Evolutionary conservation across 2,329 filamentous ascomycete genomes (phyloP).

Genomic region (Penicillium janthinellum): DNA sequence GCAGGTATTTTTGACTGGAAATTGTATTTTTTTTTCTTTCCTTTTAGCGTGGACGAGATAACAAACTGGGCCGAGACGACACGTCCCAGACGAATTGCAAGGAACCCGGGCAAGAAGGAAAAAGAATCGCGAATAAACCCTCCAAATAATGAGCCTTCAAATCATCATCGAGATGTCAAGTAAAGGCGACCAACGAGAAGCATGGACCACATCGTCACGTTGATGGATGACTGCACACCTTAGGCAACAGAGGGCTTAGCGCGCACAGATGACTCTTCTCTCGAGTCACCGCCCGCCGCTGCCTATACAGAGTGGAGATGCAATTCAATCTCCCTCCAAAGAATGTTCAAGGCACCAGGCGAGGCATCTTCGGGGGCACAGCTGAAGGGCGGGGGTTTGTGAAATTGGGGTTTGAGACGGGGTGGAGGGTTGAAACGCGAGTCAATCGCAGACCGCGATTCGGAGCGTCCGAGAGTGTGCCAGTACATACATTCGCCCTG

Average conservation of each 20-base stretch:
- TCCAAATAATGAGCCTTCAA: not conserved
- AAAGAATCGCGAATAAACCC: not conserved
- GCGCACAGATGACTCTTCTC: constrained; percentile 13
- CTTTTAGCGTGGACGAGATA: no score
- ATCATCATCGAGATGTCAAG: not conserved
- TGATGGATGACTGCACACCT: constrained; percentile 13
- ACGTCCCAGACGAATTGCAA: not conserved
- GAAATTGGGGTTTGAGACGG: not conserved
- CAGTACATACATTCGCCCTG: not conserved
- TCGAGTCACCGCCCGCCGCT: constrained; percentile 16
- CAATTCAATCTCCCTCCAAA: not conserved
- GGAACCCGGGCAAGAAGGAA: not conserved
- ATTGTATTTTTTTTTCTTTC: no score
- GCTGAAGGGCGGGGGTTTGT: not conserved
- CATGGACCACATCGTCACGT: not conserved
- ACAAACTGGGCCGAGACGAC: no score
- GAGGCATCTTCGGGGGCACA: constrained; percentile 9
- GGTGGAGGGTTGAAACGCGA: constrained; percentile 1
- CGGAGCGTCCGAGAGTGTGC: constrained; percentile 11
- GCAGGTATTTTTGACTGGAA: no score
- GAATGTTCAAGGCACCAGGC: constrained; percentile 11
- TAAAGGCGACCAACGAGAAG: not conserved
- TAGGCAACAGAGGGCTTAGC: constrained; percentile 20
- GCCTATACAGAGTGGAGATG: constrained; percentile 12
- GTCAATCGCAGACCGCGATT: constrained; percentile 8